A percentile compares a stretch with the other conserved stretches of the same genome.
Evolutionary conservation across 345 rosid species (phyloP).

Genomic region (Trapa incisa): DNA sequence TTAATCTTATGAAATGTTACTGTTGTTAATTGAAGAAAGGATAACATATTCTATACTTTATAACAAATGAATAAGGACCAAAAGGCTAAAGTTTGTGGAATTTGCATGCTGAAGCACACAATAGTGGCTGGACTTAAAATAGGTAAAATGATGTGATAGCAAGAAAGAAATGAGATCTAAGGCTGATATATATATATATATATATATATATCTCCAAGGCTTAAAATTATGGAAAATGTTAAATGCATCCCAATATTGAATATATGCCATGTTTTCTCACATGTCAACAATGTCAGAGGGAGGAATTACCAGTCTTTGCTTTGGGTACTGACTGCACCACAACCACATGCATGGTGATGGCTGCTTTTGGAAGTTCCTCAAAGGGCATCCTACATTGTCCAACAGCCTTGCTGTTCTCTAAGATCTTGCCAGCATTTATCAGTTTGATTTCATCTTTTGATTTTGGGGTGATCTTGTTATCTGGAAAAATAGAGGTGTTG

Average conservation of each 20-base stretch:
- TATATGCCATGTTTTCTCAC: no score
- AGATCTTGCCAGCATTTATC: slow-evolving; percentile 79
- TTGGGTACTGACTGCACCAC: slow-evolving; percentile 69
- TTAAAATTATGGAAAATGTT: no score
- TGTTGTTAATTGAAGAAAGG: background rate
- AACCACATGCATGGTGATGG: slow-evolving; percentile 90
- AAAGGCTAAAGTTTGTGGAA: no score
- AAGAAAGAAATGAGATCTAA: no score
- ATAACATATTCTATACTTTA: background rate
- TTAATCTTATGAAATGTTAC: background rate
- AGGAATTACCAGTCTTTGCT: slow-evolving; percentile 54
- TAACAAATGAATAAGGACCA: background rate
- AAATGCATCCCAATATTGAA: no score
- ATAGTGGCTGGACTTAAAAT: no score
- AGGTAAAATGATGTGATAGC: background rate
- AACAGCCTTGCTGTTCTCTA: slow-evolving; percentile 76
- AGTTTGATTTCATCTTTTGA: slow-evolving; percentile 69
- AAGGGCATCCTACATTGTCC: slow-evolving; percentile 75
- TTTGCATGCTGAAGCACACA: no score
- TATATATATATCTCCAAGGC: no score
- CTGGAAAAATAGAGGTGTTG: slow-evolving; percentile 21
- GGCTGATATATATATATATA: no score
- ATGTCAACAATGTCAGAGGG: no score
- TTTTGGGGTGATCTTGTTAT: slow-evolving; percentile 65
- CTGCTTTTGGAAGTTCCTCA: slow-evolving; percentile 58